Evolutionary conservation across 2,329 filamentous ascomycete genomes (phyloP), one percentile per base, ranked within the genome.

Genomic region (Ophiocordyceps camponoti-leonardi): DNA sequence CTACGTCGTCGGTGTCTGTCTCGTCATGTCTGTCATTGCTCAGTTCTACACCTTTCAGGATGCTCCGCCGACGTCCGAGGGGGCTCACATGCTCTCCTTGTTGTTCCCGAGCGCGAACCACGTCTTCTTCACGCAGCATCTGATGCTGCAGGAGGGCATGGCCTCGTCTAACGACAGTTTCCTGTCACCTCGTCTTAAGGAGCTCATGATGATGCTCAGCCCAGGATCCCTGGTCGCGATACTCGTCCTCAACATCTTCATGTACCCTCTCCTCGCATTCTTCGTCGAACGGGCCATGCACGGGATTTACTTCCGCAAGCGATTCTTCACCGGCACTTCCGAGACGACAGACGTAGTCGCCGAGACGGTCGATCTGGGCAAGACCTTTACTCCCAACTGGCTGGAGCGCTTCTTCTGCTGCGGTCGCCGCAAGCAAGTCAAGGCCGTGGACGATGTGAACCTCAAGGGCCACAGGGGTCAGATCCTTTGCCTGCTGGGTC

Each of bases 401-500:
- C 51, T 55, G 43, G 53, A 54, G 45, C 55, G 49, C 14, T 44
- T 58, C 0, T 58, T 56, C 42, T 58, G 55, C 46, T 61, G 57
- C 41, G 53, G 57, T 6, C 54, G 55, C 11, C 49, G 52, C 8
- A 53, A 54, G 13, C 69, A 69, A 11, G 53, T 56, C n/a, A 49
- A 51, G 12, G 81, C 81, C 0, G 79, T 85, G 3, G 66, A 83
- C 48, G 63, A 74, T 28, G 62, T 86, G 40, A 72, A 66, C 48
- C 66, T 85, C 18, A 62, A 72, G 18, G 75, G 77, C 8, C 67
- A 72, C 39, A 66, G 72, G 55, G 69, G 78, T 18, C 69, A 82
- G 51, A 75, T 84, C 47, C 66, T 83, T 63, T 73, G 81, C 5
- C 63, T 85, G 0, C 66, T 85, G 0, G 81, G 81, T 14, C 77